These are phyloP conservation scores for Aspergillus hortae DNA, from an alignment of 2,329 filamentous ascomycete genomes.

Conservation along the genomic window DNA sequence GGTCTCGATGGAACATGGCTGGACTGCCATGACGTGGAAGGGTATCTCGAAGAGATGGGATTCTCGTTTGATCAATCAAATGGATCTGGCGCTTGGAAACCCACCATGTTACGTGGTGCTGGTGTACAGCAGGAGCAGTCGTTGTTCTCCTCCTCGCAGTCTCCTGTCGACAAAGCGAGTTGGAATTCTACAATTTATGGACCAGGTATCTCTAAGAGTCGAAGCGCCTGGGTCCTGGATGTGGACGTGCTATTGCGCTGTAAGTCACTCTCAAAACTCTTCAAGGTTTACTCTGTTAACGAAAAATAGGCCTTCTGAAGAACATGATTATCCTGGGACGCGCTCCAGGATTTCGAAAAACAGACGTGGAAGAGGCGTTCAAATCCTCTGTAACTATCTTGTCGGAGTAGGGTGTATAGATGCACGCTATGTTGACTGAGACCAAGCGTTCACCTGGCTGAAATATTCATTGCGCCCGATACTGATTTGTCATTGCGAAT, in stretches of 20 bases:
- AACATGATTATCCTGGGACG: slow-evolving; percentile 14
- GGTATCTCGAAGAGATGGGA: slow-evolving; percentile 13
- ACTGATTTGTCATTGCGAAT: no score
- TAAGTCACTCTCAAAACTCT: not conserved
- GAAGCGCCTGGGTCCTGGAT: not conserved
- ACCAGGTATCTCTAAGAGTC: not conserved
- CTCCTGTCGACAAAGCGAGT: no score
- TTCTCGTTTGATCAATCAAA: not conserved
- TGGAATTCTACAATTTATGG: no score
- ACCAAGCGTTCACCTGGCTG: no score
- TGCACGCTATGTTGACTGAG: no score
- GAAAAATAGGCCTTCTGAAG: slow-evolving; percentile 1
- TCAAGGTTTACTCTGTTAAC: not conserved
- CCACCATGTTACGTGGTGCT: no score
- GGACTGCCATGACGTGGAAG: slow-evolving; percentile 20
- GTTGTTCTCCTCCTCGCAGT: no score
- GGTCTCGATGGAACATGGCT: slow-evolving; percentile 20
- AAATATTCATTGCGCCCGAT: no score
- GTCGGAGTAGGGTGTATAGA: not conserved
- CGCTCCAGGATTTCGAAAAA: slow-evolving; percentile 11
- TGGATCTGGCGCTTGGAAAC: not conserved
- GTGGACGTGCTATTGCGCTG: slow-evolving; percentile 5
- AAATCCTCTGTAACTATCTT: not conserved
- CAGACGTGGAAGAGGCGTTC: slow-evolving; percentile 9
- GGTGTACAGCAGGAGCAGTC: no score